Percentiles rank a stretch among this genome's conserved stretches.
Conservation (phyloP, 176 grass and related monocot species). For the Oryza glaberrima region DNA sequence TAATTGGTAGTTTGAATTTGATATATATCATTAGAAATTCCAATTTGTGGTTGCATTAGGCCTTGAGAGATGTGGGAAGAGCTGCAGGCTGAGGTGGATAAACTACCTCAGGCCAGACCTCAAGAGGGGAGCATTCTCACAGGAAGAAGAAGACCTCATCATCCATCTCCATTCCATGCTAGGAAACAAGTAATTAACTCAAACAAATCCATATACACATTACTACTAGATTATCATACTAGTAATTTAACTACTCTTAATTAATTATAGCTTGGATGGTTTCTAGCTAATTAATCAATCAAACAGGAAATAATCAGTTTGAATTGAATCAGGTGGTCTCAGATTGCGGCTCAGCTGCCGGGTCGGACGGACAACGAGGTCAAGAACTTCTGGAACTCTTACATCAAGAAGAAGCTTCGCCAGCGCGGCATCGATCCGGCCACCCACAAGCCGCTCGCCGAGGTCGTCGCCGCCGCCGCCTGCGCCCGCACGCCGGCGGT, state of each 20-base stretch:
- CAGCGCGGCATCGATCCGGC: constrained; percentile 76
- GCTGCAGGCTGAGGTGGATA: constrained; percentile 79
- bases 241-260: neutral
- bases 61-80: constrained; percentile 78
- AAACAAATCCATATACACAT: neutral
- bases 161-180: constrained; percentile 76
- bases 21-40: neutral
- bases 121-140: constrained; percentile 81
- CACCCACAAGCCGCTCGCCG: constrained; percentile 63
- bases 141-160: constrained; percentile 78
- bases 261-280: neutral
- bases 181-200: constrained; percentile 65
- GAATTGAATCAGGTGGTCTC: constrained; percentile 62
- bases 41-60: constrained; percentile 50
- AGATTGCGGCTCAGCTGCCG: constrained; percentile 74
- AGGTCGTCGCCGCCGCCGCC: neutral
- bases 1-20: neutral
- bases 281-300: neutral
- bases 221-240: neutral
- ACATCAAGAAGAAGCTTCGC: constrained; percentile 80
- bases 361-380: constrained; percentile 96
- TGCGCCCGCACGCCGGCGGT: constrained; percentile 31
- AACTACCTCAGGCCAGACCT: constrained; percentile 81
- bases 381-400: constrained; percentile 98
- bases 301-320: neutral